Conservation (phyloP, 805 yeast species). For the Candida suzukii region DNA sequence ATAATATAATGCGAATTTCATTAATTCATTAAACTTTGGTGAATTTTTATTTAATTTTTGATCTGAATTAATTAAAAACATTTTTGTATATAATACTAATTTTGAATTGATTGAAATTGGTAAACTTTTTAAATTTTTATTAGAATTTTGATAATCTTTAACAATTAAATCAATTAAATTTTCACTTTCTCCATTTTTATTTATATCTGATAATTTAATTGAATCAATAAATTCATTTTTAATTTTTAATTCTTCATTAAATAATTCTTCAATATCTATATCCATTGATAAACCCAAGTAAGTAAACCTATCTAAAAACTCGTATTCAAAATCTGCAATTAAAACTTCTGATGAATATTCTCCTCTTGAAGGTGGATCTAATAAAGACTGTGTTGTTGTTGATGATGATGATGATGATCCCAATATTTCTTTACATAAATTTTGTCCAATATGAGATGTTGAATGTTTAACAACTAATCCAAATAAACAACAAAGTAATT, state of each 20-base stretch:
- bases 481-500: slow-evolving; percentile 54
- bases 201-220: background rate
- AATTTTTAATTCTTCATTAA: slow-evolving; percentile 28
- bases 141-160: background rate
- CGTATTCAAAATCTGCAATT: slow-evolving; percentile 6
- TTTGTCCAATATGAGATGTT: background rate
- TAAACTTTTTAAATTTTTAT: background rate
- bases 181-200: background rate
- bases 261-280: slow-evolving; percentile 40
- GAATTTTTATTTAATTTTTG: slow-evolving; percentile 9
- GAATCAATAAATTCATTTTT: slow-evolving; percentile 1
- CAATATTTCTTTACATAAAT: background rate
- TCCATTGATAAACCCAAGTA: slow-evolving; percentile 59
- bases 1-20: background rate
- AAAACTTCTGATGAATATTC: background rate
- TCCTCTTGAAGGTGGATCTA: too few species aligned
- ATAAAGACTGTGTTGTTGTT: too few species aligned
- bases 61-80: slow-evolving; percentile 26
- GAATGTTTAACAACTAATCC: slow-evolving; percentile 39
- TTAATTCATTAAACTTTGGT: background rate
- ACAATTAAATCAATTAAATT: background rate
- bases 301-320: slow-evolving; percentile 20
- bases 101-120: background rate
- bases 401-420: background rate
- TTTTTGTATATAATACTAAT: background rate